Base-by-base conservation (phyloP, 768 basidiomycete genomes). In the Tephrocybe sp. region DNA sequence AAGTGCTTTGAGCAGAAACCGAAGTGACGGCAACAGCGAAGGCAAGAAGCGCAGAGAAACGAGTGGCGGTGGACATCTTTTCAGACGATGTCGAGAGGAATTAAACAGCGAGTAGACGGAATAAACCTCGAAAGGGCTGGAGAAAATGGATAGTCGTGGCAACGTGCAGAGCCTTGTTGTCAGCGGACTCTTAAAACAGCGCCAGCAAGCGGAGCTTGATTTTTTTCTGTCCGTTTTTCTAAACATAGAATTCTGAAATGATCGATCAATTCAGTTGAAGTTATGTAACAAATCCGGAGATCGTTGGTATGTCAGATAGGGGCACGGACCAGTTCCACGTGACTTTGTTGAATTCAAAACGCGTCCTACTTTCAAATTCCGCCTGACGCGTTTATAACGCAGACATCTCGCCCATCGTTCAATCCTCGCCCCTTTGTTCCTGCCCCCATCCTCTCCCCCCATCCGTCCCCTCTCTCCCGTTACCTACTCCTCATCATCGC, bases 21-120 rank as follows among this genome's bases (percentile, higher is more conserved):
- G 54, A 38, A 7, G 61, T 52, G 18, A 70, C 43, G 18, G 68
- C 56, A 39, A 40, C 65, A 53, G 68, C 54, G 49, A 71, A 27
- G 19, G 67, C 59, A 41, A 74, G 45, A n/a, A 57, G 37, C 15
- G 46, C 34, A 40, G 52, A 49, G 23, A 62, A 73, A 71, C 67
- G 73, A 71, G 69, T 61, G 73, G 66, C 61, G 47, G 69, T 72
- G 59, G 73, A 73, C 77, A 78, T 78, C 43, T 47, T 38, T 13
- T 24, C n/a, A 31, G 21, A 22, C n/a, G 51, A 56, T 18, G 49
- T 50, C 49, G 27, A 51, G 18, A 19, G 12, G 18, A 22, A 42
- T 27, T 19, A 22, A 29, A 30, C 22, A 37, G 21, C 21, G n/a
- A 43, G 21, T 12, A 34, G n/a, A 9, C 6, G 8, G 22, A 31